Evolutionary conservation across 768 basidiomycete species (phyloP).

Genomic region (Tricholoma furcatifolium): DNA sequence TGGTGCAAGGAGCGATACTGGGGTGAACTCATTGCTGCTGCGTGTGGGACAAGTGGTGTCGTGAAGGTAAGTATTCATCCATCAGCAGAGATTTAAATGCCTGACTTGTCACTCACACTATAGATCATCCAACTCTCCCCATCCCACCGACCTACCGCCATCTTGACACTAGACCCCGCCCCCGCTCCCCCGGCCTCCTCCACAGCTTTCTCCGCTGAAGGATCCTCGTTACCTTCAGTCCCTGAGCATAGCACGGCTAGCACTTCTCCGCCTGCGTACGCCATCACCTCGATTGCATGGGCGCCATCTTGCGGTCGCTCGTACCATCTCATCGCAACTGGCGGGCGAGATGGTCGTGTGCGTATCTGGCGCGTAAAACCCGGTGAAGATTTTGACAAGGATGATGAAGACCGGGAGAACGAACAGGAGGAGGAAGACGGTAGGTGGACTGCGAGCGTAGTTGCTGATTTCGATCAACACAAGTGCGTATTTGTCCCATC

Average conservation of each 20-base stretch:
- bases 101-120: conserved; percentile 1
- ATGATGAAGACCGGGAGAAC: conserved; percentile 21
- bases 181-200: conserved; percentile 30
- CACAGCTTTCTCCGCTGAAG: conserved; percentile 18
- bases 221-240: neutral
- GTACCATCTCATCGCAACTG: conserved; percentile 93
- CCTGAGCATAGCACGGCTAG: conserved; percentile 15
- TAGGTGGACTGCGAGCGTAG: conserved; percentile 71
- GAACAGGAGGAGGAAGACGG: conserved; percentile 36
- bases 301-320: conserved; percentile 92
- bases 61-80: conserved; percentile 59
- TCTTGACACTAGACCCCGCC: conserved; percentile 60
- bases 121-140: conserved; percentile 78
- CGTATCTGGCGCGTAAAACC: conserved; percentile 87
- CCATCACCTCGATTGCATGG: conserved; percentile 88
- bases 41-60: conserved; percentile 66
- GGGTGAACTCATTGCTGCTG: conserved; percentile 86
- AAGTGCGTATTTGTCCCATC: conserved; percentile 41
- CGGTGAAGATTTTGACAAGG: conserved; percentile 40
- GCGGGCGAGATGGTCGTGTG: conserved; percentile 83
- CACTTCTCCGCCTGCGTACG: conserved; percentile 41
- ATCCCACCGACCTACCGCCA: conserved; percentile 61
- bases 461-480: conserved; percentile 88
- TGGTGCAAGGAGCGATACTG: conserved; percentile 98
- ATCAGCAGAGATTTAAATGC: neutral